These are phyloP conservation scores for Tardiomyces depauwii DNA, from an alignment of 1,139 yeast genomes.

Conservation along the genomic window DNA sequence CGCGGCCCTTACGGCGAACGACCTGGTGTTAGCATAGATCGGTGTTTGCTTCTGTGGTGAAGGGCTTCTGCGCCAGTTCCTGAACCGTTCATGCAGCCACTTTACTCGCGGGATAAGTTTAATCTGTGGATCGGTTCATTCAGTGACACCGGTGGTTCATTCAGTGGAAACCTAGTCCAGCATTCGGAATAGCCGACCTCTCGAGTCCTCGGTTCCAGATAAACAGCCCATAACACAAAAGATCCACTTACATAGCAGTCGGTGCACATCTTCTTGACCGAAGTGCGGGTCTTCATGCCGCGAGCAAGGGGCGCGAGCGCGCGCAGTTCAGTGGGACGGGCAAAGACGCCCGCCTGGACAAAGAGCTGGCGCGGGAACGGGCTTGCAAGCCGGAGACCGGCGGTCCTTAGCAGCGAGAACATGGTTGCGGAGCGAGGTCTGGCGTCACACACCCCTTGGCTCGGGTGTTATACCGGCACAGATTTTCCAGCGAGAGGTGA, in stretches of 20 bases:
- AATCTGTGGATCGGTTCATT: not conserved
- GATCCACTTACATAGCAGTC: constrained; percentile 65
- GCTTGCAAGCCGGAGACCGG: not conserved
- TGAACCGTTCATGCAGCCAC: not conserved
- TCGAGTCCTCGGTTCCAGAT: too few relatives aligned
- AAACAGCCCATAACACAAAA: too few relatives aligned
- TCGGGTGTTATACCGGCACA: too few relatives aligned
- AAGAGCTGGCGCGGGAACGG: not conserved
- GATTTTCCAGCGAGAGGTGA: too few relatives aligned
- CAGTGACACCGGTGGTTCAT: not conserved
- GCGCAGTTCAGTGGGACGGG: not conserved
- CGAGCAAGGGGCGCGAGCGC: constrained; percentile 17
- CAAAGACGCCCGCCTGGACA: not conserved
- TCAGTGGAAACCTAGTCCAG: too few relatives aligned
- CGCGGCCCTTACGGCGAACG: constrained; percentile 90
- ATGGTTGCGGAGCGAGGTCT: not conserved
- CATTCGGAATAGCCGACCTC: not conserved
- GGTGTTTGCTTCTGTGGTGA: not conserved
- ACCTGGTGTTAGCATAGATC: constrained; percentile 24
- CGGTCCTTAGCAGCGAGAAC: not conserved
- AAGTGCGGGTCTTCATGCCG: constrained; percentile 62
- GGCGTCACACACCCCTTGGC: too few relatives aligned
- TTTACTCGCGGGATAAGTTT: not conserved
- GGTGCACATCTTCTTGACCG: constrained; percentile 84
- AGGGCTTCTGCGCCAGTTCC: not conserved